Conservation (phyloP, 2,329 filamentous ascomycete genomes). For the Fusarium sp. region DNA sequence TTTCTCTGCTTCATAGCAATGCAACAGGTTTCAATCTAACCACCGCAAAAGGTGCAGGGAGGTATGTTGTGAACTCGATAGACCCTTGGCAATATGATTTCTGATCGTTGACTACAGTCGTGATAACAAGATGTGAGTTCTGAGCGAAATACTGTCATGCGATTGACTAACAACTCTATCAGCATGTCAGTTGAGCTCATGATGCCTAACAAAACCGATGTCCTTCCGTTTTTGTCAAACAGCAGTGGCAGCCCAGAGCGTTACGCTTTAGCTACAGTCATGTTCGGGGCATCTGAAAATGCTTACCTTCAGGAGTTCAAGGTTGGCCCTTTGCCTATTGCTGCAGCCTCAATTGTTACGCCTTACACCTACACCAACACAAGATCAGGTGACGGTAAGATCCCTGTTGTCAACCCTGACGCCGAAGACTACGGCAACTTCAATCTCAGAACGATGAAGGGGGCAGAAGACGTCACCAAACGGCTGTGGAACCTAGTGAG, state of each 20-base stretch:
- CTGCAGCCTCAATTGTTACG: neutral
- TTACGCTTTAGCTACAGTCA: neutral
- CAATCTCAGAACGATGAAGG: constrained; percentile 5
- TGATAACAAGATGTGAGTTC: neutral
- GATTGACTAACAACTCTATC: fast-evolving
- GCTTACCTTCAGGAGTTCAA: constrained; percentile 12
- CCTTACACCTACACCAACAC: neutral
- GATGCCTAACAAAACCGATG: constrained; percentile 9
- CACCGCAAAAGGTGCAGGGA: neutral
- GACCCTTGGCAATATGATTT: fast-evolving
- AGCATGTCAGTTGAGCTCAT: constrained; percentile 3
- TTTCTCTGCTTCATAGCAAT: neutral
- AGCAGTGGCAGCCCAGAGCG: neutral
- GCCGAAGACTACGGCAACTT: constrained; percentile 1
- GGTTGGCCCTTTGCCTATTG: neutral
- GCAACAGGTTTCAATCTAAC: neutral
- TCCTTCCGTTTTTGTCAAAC: neutral
- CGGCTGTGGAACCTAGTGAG: constrained; percentile 7
- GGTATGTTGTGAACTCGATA: neutral
- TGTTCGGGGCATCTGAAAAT: neutral
- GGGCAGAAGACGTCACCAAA: neutral
- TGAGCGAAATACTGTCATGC: fast-evolving
- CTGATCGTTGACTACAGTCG: neutral
- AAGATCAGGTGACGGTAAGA: neutral
- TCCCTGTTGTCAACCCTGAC: neutral